phyloP scores from a whole-genome alignment of 2,329 filamentous ascomycete genomes.

The Fonsecaea multimorphosa region DNA sequence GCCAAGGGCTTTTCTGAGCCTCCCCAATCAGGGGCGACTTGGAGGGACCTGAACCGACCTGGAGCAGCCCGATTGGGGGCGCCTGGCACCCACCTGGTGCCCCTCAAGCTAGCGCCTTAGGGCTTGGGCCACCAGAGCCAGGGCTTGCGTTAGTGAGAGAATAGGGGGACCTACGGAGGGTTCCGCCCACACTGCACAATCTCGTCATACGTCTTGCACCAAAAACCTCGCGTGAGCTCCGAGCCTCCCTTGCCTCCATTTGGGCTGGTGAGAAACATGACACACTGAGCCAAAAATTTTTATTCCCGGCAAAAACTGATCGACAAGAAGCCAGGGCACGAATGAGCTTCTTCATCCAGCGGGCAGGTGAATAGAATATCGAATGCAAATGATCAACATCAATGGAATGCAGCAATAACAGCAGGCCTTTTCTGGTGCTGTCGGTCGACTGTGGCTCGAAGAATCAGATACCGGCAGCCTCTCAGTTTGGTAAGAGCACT shows the following conservation, averaged over 20 bases:
- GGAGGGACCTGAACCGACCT: neutral
- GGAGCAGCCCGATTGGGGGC: neutral
- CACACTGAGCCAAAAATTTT: constrained; percentile 4
- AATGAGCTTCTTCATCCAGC: neutral
- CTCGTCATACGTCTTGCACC: constrained; percentile 12
- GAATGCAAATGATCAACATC: constrained; percentile 15
- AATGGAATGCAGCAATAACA: constrained; percentile 15
- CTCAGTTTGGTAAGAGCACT: neutral
- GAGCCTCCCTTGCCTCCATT: constrained; percentile 13
- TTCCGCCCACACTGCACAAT: constrained; percentile 13
- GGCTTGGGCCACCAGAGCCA: neutral
- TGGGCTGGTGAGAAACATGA: neutral
- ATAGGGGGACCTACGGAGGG: neutral
- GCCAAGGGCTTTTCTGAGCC: neutral
- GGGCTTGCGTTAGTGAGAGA: constrained; percentile 12
- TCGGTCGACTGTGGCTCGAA: constrained; percentile 10
- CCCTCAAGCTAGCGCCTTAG: constrained; percentile 7
- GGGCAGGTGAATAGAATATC: neutral
- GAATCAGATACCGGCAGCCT: neutral
- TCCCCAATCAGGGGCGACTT: constrained; percentile 8
- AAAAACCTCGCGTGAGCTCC: neutral
- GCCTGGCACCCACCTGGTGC: neutral
- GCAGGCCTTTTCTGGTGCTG: constrained; percentile 13
- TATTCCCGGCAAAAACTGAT: neutral
- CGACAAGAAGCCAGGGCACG: constrained; percentile 3